Percentiles rank a stretch among this genome's conserved stretches.
These are phyloP conservation scores for Marasmius fiardii DNA, from an alignment of 1,284 basidiomycete species.

Conservation along the genomic window DNA sequence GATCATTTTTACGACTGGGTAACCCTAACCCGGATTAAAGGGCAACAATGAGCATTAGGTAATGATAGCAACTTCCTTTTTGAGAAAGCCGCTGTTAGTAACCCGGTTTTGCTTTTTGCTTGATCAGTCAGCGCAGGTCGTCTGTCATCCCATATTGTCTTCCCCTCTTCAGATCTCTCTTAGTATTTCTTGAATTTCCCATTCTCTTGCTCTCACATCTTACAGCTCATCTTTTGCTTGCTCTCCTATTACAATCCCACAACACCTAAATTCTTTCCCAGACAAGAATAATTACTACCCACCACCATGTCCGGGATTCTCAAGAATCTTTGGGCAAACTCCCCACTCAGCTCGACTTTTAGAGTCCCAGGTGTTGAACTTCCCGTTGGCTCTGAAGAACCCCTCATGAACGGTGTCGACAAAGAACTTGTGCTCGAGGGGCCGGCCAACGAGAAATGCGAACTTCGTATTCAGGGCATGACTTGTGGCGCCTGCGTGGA, in stretches of 20 bases:
- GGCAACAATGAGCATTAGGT: neutral
- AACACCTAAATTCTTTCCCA: neutral
- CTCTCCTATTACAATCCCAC: neutral
- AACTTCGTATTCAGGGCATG: slow-evolving; percentile 86
- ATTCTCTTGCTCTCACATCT: neutral
- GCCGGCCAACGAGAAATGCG: slow-evolving; percentile 45
- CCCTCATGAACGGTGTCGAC: slow-evolving; percentile 26
- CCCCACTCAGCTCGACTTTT: slow-evolving; percentile 20
- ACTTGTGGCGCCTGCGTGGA: slow-evolving; percentile 90
- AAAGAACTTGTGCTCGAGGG: slow-evolving; percentile 17
- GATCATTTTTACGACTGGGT: neutral
- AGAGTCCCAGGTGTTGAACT: slow-evolving; percentile 22
- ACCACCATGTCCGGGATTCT: slow-evolving; percentile 25
- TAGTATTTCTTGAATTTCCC: neutral
- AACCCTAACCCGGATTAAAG: neutral
- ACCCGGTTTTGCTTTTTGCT: neutral
- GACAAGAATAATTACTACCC: neutral
- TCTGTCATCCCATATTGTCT: neutral
- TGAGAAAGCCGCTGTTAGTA: neutral
- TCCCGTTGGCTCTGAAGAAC: slow-evolving; percentile 28
- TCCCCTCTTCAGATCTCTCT: too few species aligned
- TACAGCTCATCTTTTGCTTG: neutral
- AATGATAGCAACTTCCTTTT: neutral
- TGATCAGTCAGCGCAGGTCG: neutral
- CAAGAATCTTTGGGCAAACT: slow-evolving; percentile 26